A percentile compares a stretch with the other conserved stretches of the same genome.
Evolutionary conservation across 805 yeast genomes (phyloP).

Genomic region (Candida ipomoeae): DNA sequence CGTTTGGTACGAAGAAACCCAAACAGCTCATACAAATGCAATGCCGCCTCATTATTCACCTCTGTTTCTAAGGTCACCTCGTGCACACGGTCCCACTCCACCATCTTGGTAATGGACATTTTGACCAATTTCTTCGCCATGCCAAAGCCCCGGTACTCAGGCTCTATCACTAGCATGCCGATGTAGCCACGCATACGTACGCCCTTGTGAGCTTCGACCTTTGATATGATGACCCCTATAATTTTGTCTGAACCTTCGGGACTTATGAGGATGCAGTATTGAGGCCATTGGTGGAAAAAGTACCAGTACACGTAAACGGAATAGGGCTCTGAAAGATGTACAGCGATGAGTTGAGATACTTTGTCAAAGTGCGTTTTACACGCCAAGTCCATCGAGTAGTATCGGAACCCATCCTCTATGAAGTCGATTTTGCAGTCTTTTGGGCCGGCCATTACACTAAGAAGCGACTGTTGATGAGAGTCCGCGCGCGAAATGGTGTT

Average conservation of each 20-base stretch:
- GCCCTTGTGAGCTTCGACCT: conserved; percentile 70
- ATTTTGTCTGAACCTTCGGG: conserved; percentile 32
- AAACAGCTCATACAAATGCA: conserved; percentile 64
- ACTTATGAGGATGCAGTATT: conserved; percentile 65
- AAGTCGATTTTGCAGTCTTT: conserved; percentile 5
- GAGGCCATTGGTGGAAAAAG: conserved; percentile 89
- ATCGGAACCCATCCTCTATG: conserved; percentile 14
- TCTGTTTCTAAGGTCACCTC: conserved; percentile 94
- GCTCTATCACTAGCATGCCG: conserved; percentile 90
- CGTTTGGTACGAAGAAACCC: conserved; percentile 75
- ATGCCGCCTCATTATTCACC: conserved; percentile 69
- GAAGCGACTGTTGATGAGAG: neutral
- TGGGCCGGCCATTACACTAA: neutral
- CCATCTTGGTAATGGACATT: conserved; percentile 61
- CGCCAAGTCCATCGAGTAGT: conserved; percentile 13
- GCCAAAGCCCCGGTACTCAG: conserved; percentile 67
- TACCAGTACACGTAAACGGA: conserved; percentile 89
- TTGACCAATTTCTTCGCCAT: conserved; percentile 73
- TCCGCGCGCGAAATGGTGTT: conserved; percentile 1
- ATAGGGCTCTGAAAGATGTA: conserved; percentile 88
- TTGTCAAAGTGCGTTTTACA: conserved; percentile 40
- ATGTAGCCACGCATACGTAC: conserved; percentile 83
- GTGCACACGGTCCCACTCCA: conserved; percentile 59
- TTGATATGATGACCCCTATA: conserved; percentile 84
- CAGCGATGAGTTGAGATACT: conserved; percentile 56